Conservation (phyloP, 2,329 filamentous ascomycete genomes). For the Xylaria polymorpha region DNA sequence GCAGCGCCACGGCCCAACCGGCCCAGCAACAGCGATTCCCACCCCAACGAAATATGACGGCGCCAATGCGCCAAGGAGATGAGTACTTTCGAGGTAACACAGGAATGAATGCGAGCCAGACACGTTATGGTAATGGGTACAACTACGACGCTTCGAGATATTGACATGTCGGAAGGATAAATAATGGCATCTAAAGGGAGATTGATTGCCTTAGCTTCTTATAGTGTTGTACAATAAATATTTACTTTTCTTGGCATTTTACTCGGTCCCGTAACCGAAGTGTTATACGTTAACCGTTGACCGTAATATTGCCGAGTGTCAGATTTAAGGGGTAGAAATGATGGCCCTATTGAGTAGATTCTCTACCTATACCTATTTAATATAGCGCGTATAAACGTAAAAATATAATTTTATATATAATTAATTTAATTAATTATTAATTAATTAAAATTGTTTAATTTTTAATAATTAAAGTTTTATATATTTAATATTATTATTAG, state of each 20-base stretch:
- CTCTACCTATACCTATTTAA: too few species aligned
- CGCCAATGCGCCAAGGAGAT: conserved; percentile 50
- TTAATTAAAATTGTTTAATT: too few species aligned
- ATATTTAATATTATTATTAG: too few species aligned
- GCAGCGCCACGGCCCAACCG: conserved; percentile 57
- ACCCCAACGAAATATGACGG: conserved; percentile 60
- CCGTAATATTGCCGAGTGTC: background rate
- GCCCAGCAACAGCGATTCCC: conserved; percentile 51
- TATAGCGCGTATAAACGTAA: too few species aligned
- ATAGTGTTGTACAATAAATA: conserved; percentile 27
- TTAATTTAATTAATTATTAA: too few species aligned
- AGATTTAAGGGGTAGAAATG: too few species aligned
- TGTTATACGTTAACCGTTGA: background rate
- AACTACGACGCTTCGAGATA: conserved; percentile 46
- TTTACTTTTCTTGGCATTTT: conserved; percentile 16
- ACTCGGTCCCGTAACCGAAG: background rate
- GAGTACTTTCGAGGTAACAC: conserved; percentile 48
- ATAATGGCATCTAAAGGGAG: conserved; percentile 7
- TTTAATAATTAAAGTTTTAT: too few species aligned
- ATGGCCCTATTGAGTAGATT: too few species aligned
- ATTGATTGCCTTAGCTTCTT: conserved; percentile 11
- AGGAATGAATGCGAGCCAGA: conserved; percentile 46
- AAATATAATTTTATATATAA: too few species aligned
- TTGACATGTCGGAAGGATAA: conserved; percentile 36
- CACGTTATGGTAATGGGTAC: conserved; percentile 47